Conservation (phyloP, 495 filamentous ascomycete species). For the Cudoniella acicularis region DNA sequence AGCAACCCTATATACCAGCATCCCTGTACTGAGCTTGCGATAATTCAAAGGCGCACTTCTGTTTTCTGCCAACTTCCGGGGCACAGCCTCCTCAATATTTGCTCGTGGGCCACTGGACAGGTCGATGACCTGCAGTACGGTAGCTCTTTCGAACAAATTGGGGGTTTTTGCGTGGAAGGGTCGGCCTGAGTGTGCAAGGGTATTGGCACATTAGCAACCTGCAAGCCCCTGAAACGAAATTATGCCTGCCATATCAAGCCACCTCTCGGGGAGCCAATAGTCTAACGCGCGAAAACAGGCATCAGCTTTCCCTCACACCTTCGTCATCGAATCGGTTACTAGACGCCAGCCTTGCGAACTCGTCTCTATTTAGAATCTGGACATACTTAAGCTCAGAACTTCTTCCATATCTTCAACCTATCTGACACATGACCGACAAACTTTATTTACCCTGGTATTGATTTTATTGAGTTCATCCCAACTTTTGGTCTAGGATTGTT, state of each 20-base stretch:
- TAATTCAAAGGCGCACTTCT: no score
- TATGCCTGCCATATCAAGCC: neutral
- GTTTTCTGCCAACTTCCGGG: neutral
- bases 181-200: neutral
- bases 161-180: neutral
- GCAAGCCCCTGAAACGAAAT: neutral
- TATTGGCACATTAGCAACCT: neutral
- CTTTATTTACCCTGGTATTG: neutral
- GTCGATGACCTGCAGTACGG: neutral
- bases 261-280: neutral
- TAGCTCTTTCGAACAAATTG: neutral
- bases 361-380: neutral
- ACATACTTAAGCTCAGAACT: neutral
- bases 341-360: neutral
- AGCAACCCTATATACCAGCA: no score
- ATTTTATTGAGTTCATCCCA: neutral
- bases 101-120: neutral
- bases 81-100: neutral
- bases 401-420: neutral
- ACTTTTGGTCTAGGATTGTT: neutral
- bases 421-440: neutral
- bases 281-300: neutral
- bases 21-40: neutral
- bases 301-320: neutral
- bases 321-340: neutral